Base-by-base conservation (phyloP, 2,329 filamentous ascomycete genomes). In the Capronia americana region DNA sequence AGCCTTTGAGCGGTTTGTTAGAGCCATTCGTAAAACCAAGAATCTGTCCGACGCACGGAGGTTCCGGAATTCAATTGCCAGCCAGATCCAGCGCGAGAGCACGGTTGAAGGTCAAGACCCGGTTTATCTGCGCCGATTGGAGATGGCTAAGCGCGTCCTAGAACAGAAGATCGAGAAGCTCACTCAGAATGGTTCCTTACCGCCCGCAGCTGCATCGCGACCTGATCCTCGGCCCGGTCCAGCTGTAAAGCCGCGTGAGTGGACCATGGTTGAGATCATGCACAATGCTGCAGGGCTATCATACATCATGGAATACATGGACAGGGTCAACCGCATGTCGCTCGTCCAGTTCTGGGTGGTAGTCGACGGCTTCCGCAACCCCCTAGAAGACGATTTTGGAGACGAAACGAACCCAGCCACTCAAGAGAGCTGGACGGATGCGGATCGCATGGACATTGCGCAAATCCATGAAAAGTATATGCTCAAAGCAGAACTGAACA, bases 301-400 rank as follows among this genome's bases (percentile, higher is more conserved):
- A 2, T 99, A 97, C 76, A 98, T 99, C 80, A 99, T 99, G 95
- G 95, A 99, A 76, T 98, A 93, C 75, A 99, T 99, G 95, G 95
- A 99, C 76, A 89, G 95, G 50, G 91, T 93, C 75, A 85, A 86
- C 17, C 83, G 94, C 28, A 94, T 98, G 90, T 86, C 91, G 14
- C 81, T 97, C 55, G 93, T 99, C 5, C 95, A 99, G 74, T 99
- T 98, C 78, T 99, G 94, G 93, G 89, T 99, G 48, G 95, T 98
- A 2, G 95, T 98, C 5, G 95, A 99, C 79, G 94, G 95, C 0
- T 92, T 98, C 73, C 90, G 96, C 50, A 97, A 96, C 73, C 96
- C 95, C 0, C 81, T 99, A 2, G 95, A 99, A 78, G 92, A 94
- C 70, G 90, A 92, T 73, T 89, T 90, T 41, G 89, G 89, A 23